Percentiles rank a stretch among this genome's conserved stretches.
These are phyloP conservation scores for Colletotrichum sp. DNA, from an alignment of 2,329 filamentous ascomycete genomes.

Conservation along the genomic window DNA sequence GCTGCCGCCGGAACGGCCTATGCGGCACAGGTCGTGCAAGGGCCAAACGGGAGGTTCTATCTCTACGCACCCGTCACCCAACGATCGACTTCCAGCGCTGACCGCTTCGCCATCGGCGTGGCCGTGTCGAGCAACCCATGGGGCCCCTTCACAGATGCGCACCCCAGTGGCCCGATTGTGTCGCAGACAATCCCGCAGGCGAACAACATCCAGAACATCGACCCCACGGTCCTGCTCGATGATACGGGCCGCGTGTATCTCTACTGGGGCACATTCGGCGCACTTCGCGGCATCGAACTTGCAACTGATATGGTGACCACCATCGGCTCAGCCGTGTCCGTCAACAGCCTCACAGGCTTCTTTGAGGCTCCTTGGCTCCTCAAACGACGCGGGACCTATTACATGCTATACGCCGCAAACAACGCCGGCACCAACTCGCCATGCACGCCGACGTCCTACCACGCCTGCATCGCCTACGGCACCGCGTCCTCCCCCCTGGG, in stretches of 20 bases:
- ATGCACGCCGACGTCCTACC: slow-evolving; percentile 41
- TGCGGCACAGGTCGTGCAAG: slow-evolving; percentile 38
- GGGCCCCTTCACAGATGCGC: slow-evolving; percentile 39
- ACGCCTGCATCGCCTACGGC: slow-evolving; percentile 42
- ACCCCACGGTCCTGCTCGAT: slow-evolving; percentile 41
- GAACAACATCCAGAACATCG: slow-evolving; percentile 44
- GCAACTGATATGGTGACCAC: slow-evolving; percentile 39
- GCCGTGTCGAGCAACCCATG: slow-evolving; percentile 36
- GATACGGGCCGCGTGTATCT: slow-evolving; percentile 38
- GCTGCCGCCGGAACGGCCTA: slow-evolving; percentile 37
- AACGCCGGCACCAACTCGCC: slow-evolving; percentile 38
- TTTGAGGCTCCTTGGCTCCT: slow-evolving; percentile 44
- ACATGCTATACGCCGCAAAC: slow-evolving; percentile 44
- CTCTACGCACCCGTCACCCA: slow-evolving; percentile 40
- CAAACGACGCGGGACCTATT: slow-evolving; percentile 37
- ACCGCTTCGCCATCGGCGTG: slow-evolving; percentile 42
- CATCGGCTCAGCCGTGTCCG: slow-evolving; percentile 24
- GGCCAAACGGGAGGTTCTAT: slow-evolving; percentile 37
- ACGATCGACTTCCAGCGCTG: slow-evolving; percentile 27
- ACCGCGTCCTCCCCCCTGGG: slow-evolving; percentile 36
- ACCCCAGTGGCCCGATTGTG: slow-evolving; percentile 38
- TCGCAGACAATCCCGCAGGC: slow-evolving; percentile 34
- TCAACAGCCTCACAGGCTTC: slow-evolving; percentile 33
- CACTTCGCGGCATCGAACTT: slow-evolving; percentile 37
- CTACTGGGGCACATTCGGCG: slow-evolving; percentile 42